A percentile compares a stretch with the other conserved stretches of the same genome.
Conservation (phyloP, 2,329 filamentous ascomycete genomes). For the Kalmusia sp. region DNA sequence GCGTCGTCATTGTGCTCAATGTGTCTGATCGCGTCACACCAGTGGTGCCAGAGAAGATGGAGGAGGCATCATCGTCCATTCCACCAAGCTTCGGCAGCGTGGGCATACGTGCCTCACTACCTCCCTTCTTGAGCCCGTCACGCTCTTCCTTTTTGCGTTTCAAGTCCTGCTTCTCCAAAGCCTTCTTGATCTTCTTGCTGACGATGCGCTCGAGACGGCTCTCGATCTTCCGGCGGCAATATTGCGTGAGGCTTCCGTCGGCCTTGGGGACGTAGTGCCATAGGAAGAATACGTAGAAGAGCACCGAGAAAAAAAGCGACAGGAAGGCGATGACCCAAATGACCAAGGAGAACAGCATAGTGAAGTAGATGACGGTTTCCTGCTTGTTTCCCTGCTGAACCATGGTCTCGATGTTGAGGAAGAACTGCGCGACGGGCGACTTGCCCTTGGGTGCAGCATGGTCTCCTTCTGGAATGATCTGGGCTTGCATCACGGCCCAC, state of each 20-base stretch:
- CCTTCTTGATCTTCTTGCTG: slow-evolving; percentile 84
- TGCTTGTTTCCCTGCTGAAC: slow-evolving; percentile 72
- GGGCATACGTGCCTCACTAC: slow-evolving; percentile 35
- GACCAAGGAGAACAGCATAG: slow-evolving; percentile 91
- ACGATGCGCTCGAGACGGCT: slow-evolving; percentile 84
- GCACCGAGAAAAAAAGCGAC: slow-evolving; percentile 71
- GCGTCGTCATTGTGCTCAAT: slow-evolving; percentile 40
- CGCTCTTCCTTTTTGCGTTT: slow-evolving; percentile 53
- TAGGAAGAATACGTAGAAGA: slow-evolving; percentile 88
- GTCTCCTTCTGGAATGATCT: slow-evolving; percentile 69
- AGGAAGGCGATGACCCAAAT: slow-evolving; percentile 87
- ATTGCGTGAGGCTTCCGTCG: slow-evolving; percentile 81
- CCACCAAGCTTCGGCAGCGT: slow-evolving; percentile 51
- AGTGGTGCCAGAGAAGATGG: slow-evolving; percentile 37
- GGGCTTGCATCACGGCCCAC: slow-evolving; percentile 79
- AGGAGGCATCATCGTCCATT: slow-evolving; percentile 51
- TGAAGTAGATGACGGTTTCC: slow-evolving; percentile 82
- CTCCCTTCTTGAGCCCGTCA: slow-evolving; percentile 56
- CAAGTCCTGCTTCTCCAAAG: slow-evolving; percentile 76
- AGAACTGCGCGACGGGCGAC: slow-evolving; percentile 76
- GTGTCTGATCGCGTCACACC: slow-evolving; percentile 42
- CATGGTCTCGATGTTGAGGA: slow-evolving; percentile 78
- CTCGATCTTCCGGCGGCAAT: slow-evolving; percentile 93
- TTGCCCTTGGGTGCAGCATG: slow-evolving; percentile 63
- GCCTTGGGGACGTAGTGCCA: slow-evolving; percentile 87